These are phyloP conservation scores for Thielaviopsis populi DNA, from an alignment of 2,329 filamentous ascomycete genomes.

Conservation along the genomic window DNA sequence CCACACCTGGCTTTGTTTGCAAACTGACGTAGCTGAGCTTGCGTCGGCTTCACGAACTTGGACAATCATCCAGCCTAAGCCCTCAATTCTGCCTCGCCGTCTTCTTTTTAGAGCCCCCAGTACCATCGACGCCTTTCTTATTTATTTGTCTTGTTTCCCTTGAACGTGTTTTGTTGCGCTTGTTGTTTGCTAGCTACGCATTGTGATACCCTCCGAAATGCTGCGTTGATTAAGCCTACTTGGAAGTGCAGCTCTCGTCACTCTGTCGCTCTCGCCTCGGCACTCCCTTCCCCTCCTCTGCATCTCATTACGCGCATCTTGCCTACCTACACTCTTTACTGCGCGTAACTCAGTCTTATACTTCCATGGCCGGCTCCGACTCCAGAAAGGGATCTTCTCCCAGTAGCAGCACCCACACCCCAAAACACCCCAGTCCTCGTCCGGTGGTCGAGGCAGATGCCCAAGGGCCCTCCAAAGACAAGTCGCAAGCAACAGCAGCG, in stretches of 20 bases:
- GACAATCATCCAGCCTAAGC: neutral
- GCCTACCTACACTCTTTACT: neutral
- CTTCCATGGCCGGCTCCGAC: neutral
- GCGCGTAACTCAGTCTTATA: neutral
- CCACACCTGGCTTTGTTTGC: neutral
- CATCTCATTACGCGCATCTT: neutral
- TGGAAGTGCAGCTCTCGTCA: neutral
- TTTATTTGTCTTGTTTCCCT: neutral
- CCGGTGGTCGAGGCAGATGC: slow-evolving; percentile 13
- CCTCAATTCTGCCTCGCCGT: neutral
- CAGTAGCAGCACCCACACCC: neutral
- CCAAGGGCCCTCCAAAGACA: neutral
- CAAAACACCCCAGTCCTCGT: neutral
- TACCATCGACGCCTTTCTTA: neutral
- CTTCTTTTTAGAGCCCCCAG: slow-evolving; percentile 17
- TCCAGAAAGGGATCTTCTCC: neutral
- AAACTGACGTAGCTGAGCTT: neutral
- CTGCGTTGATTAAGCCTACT: neutral
- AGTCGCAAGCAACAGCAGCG: neutral
- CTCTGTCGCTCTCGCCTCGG: neutral
- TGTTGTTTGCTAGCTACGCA: neutral
- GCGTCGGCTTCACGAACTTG: neutral
- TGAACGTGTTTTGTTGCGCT: neutral
- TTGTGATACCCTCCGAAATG: slow-evolving; percentile 2
- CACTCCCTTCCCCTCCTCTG: neutral